Evolutionary conservation across 345 rosid genomes (phyloP), one percentile per base, ranked within the genome.

Genomic region (Syzygium grande): DNA sequence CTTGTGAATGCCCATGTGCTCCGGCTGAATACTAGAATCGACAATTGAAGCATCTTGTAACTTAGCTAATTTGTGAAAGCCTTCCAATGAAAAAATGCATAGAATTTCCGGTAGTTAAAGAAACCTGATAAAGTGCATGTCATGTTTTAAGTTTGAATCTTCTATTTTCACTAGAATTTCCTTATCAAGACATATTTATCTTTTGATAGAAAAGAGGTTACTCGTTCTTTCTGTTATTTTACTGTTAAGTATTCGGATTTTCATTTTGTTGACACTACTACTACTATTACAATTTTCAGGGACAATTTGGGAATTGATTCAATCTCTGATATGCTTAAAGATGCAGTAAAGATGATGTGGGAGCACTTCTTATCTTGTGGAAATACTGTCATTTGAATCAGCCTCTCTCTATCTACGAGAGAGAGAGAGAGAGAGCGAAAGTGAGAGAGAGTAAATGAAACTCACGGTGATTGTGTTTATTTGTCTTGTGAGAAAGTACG

Each of bases 301-400:
- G 88, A 85, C 55, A 53, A 85, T 30, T 90, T 88, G 27, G 90
- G 88, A 53, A 51, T 10, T 22, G 87, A 85, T 34, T 51, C 54
- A n/a, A 85, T 87, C 54, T 86, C 86, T 2, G 83, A 87, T 3
- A 87, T 90, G 92, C 93, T 94, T 11, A 84, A 90, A 65, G 94
- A 86, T 65, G 89, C 13, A 87, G 61, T 94, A 41, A 88, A 43
- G 83, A 49, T 92, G 91, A 87, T 94, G 84, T 92, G 95, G 95
- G 90, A 88, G 21, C 61, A 88, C 51, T 93, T 94, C 91, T 87
- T 89, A 73, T 34, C 43, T 73, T 38, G 25, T 73, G 80, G 80
- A 73, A 34, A 17, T 73, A 73, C 13, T 7, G 80, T 9, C 14
- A 34, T 4, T 17, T 73, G 46, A 68, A 68, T 68, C 9, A 13